These are phyloP conservation scores for Fusarium setosum DNA, from an alignment of 2,329 filamentous ascomycete genomes.

Conservation along the genomic window DNA sequence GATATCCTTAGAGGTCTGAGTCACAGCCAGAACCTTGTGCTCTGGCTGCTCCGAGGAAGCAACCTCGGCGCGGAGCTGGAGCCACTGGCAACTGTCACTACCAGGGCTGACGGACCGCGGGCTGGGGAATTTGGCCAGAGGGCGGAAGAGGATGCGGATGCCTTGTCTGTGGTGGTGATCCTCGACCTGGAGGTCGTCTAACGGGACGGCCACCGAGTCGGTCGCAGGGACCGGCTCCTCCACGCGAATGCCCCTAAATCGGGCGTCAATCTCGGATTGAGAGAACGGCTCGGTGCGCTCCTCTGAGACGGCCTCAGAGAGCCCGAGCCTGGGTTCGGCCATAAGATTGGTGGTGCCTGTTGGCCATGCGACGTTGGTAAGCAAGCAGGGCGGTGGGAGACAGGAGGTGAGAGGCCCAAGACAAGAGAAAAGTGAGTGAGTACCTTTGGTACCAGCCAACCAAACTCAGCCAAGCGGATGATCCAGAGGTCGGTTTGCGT, in stretches of 20 bases:
- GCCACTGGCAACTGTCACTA: constrained; percentile 67
- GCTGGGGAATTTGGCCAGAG: constrained; percentile 61
- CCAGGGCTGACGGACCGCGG: constrained; percentile 67
- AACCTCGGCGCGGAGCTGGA: constrained; percentile 66
- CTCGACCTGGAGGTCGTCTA: constrained; percentile 64
- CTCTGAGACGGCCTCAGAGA: constrained; percentile 54
- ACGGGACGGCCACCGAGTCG: constrained; percentile 58
- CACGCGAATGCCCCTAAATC: constrained; percentile 58
- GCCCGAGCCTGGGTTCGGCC: constrained; percentile 57
- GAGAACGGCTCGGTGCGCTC: constrained; percentile 71
- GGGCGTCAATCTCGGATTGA: constrained; percentile 64
- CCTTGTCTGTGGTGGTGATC: constrained; percentile 65
- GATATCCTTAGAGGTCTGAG: constrained; percentile 69
- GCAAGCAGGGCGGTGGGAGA: constrained; percentile 35
- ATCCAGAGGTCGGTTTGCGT: constrained; percentile 16
- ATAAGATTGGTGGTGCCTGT: constrained; percentile 50
- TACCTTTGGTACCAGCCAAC: constrained; percentile 40
- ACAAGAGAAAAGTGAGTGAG: constrained; percentile 32
- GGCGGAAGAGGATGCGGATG: constrained; percentile 68
- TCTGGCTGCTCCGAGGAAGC: constrained; percentile 63
- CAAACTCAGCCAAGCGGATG: constrained; percentile 31
- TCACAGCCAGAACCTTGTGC: constrained; percentile 69
- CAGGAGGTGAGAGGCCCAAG: constrained; percentile 19
- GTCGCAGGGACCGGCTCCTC: constrained; percentile 54
- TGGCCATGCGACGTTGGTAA: constrained; percentile 44